phyloP scores from a whole-genome alignment of 352 stramenopile genomes.

The Phytopythium aichiense region DNA sequence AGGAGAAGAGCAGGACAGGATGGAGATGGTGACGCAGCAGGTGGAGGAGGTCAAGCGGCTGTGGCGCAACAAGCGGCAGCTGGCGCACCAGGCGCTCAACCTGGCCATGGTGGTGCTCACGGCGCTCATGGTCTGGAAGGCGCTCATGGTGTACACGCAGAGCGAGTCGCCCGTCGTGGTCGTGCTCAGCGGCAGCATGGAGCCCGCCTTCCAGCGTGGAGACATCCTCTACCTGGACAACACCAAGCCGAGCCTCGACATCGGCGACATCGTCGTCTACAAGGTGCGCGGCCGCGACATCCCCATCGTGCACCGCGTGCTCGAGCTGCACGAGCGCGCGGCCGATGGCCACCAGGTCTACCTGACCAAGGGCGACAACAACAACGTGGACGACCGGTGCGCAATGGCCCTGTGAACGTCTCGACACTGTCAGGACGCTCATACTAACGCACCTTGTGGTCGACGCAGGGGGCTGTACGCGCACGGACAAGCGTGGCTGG shows the following conservation, averaged over 20 bases:
- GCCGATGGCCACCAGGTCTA: constrained; percentile 91
- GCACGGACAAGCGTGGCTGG: constrained; percentile 97
- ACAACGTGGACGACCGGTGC: constrained; percentile 96
- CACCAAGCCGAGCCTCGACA: constrained; percentile 85
- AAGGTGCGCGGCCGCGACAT: constrained; percentile 98
- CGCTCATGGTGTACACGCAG: constrained; percentile 96
- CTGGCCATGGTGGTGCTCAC: constrained; percentile 98
- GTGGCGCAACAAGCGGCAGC: constrained; percentile 97
- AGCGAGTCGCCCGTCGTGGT: constrained; percentile 98
- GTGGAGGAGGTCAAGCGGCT: constrained; percentile 97
- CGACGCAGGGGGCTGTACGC: constrained; percentile 91
- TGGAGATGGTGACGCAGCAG: constrained; percentile 82
- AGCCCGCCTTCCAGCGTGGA: constrained; percentile 98
- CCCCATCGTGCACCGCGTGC: constrained; percentile 98
- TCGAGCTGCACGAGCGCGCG: constrained; percentile 94
- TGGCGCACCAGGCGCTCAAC: constrained; percentile 97
- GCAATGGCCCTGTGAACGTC: neutral
- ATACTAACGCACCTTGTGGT: neutral
- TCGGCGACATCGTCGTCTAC: constrained; percentile 94
- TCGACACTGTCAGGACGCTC: neutral
- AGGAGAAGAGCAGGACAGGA: constrained; percentile 8
- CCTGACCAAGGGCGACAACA: constrained; percentile 99
- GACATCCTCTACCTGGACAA: constrained; percentile 99
- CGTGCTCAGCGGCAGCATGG: constrained; percentile 98
- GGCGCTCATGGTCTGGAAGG: constrained; percentile 99